Evolutionary conservation across 352 stramenopile species (phyloP).

Genomic region (Pythium dissotocum): DNA sequence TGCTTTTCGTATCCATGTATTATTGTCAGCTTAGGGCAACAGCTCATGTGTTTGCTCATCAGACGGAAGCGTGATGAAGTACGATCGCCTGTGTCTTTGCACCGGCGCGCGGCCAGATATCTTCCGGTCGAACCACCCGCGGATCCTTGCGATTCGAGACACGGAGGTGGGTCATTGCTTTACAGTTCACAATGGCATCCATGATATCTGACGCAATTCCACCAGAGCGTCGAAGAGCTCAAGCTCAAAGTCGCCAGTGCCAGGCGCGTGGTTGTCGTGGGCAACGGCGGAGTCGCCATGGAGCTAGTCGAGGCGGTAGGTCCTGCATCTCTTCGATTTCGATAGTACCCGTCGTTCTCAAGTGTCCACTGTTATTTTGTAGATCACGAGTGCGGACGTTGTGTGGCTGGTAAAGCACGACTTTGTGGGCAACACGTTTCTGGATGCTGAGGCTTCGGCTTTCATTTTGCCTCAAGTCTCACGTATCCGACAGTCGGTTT

Average conservation of each 20-base stretch:
- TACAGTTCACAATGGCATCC: too few species aligned
- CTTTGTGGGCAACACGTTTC: constrained; percentile 22
- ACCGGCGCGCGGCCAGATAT: constrained; percentile 6
- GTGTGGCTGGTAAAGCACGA: constrained; percentile 19
- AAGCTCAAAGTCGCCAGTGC: neutral
- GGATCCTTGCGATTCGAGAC: constrained; percentile 13
- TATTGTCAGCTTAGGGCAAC: neutral
- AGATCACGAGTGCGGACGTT: neutral
- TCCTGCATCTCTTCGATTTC: neutral
- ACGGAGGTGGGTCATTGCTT: constrained; percentile 4
- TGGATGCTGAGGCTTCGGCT: constrained; percentile 6
- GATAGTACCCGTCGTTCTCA: too few species aligned
- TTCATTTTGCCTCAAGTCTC: constrained; percentile 14
- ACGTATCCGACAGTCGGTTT: neutral
- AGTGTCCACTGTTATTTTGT: neutral
- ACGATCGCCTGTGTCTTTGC: constrained; percentile 15
- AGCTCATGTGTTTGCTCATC: neutral
- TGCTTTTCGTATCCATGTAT: neutral
- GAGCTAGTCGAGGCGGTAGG: constrained; percentile 16
- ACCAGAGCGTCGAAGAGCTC: constrained; percentile 8
- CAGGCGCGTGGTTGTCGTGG: constrained; percentile 7
- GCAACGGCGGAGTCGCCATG: constrained; percentile 14
- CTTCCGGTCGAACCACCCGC: constrained; percentile 6
- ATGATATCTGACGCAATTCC: too few species aligned
- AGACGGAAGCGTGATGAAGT: neutral